These are phyloP conservation scores for Pelagophyceae sp. DNA, from an alignment of 352 stramenopile genomes.

Conservation along the genomic window DNA sequence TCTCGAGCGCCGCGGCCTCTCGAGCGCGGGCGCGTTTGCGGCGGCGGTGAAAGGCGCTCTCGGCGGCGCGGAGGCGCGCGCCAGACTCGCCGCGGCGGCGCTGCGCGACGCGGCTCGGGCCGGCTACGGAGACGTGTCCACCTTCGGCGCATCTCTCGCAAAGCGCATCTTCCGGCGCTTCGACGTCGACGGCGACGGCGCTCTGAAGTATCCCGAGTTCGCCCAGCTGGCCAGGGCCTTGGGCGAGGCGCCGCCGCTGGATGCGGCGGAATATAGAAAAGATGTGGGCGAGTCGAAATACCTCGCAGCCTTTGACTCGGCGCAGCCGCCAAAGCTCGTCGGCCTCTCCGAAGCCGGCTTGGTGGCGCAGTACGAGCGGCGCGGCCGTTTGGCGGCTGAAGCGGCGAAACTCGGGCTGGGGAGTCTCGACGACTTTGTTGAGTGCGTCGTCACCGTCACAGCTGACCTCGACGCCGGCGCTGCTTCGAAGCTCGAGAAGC, in stretches of 20 bases:
- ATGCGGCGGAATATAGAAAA: not conserved
- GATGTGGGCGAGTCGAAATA: not conserved
- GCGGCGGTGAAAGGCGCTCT: no score
- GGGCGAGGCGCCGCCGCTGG: not conserved
- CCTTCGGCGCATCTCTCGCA: not conserved
- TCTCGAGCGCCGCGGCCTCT: no score
- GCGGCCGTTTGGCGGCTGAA: not conserved
- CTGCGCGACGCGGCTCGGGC: not conserved
- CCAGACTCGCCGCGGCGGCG: not conserved
- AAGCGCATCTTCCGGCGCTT: not conserved
- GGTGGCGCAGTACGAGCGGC: not conserved
- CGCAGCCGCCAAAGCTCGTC: not conserved
- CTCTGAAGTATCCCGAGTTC: not conserved
- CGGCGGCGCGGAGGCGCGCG: not conserved
- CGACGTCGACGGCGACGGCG: not conserved
- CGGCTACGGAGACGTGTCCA: not conserved
- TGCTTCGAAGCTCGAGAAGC: not conserved
- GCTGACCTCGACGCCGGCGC: slow-evolving; percentile 4
- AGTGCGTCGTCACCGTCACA: not conserved
- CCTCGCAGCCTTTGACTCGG: not conserved
- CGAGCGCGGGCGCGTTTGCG: no score
- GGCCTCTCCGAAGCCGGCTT: not conserved
- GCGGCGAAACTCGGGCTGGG: not conserved
- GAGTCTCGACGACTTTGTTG: not conserved
- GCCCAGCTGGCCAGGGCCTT: not conserved